Evolutionary conservation across 352 stramenopile genomes (phyloP), one percentile per base, ranked within the genome.

Genomic region (Phytopythium kandeliae): DNA sequence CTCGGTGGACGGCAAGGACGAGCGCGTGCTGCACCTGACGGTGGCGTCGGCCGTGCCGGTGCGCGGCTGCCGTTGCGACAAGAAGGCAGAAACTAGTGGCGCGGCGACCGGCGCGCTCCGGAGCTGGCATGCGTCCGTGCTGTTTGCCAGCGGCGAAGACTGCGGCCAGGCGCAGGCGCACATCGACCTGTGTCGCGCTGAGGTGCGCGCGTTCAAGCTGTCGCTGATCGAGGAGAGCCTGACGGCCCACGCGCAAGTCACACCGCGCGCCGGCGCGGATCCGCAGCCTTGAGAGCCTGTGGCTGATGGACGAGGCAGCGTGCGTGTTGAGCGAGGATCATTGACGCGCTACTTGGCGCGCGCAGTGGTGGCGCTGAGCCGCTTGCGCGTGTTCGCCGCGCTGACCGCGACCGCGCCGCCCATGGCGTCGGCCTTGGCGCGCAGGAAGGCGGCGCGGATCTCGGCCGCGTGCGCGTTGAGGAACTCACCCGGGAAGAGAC

Each of bases 401-500:
- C 28, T 28, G 30, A 16, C 19, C 30, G 35, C 25, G 5, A 10
- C 22, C 4, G 22, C 11, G 2, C 36, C 36, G 17, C 74, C 71
- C 4, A 88, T 65, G 8, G 65, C 53, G 37, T 81, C 62, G 12
- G 62, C 57, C 56, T 90, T 89, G 52, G 68, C 67, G 13, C 62
- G 65, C 16, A 85, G 47, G 54, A 93, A 95, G 8, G 57, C 69
- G 11, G 60, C 51, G 34, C 72, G 77, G 58, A 95, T 71, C 19
- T 83, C 65, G 19, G 46, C 45, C 36, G 85, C 57, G 26, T 87
- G 63, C 0, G 75, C 82, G 43, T 89, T 85, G 35, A 92, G 60
- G 57, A 96, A 92, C 48, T 97, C 85, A 35, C 53, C 42, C 0
- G 86, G 85, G 41, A 96, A 95, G 28, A 95, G 55, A 15, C 65